Conservation (phyloP, 2,329 filamentous ascomycete species). For the Neofusicoccum sp. region DNA sequence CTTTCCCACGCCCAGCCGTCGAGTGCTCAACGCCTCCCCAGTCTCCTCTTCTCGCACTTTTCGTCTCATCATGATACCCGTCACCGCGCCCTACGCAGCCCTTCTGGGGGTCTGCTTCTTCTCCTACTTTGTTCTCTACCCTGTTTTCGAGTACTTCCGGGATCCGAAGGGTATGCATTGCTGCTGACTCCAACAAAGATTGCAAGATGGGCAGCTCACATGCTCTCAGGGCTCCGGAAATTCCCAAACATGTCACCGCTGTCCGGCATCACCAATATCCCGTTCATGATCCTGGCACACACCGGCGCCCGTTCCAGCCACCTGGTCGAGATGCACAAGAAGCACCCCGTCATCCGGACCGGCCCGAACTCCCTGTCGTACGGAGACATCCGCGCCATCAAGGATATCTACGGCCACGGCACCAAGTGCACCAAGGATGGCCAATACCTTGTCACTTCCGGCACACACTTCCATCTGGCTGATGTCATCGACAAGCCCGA, state of each 20-base stretch:
- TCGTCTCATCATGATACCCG: background rate
- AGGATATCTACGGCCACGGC: conserved; percentile 33
- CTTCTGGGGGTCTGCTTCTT: conserved; percentile 31
- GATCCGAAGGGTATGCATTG: conserved; percentile 45
- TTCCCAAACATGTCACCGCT: conserved; percentile 52
- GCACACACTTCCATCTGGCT: conserved; percentile 55
- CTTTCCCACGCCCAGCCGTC: background rate
- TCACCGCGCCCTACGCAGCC: conserved; percentile 29
- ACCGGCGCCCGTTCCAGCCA: conserved; percentile 48
- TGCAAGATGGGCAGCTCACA: background rate
- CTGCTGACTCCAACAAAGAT: background rate
- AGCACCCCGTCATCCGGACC: conserved; percentile 45
- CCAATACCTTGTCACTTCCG: conserved; percentile 42
- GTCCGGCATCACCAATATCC: conserved; percentile 51
- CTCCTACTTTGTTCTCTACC: conserved; percentile 44
- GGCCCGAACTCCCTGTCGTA: conserved; percentile 37
- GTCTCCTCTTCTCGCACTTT: background rate
- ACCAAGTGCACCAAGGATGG: conserved; percentile 30
- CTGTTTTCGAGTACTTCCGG: conserved; percentile 47
- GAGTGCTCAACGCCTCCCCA: background rate
- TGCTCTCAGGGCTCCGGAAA: conserved; percentile 44
- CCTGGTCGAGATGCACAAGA: conserved; percentile 50
- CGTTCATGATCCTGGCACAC: conserved; percentile 51
- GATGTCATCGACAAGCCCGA: conserved; percentile 27
- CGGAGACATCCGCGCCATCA: conserved; percentile 42